Percentiles rank a stretch among this genome's conserved stretches.
phyloP scores from a whole-genome alignment of 495 filamentous ascomycete species.

The Elasticomyces elasticus region DNA sequence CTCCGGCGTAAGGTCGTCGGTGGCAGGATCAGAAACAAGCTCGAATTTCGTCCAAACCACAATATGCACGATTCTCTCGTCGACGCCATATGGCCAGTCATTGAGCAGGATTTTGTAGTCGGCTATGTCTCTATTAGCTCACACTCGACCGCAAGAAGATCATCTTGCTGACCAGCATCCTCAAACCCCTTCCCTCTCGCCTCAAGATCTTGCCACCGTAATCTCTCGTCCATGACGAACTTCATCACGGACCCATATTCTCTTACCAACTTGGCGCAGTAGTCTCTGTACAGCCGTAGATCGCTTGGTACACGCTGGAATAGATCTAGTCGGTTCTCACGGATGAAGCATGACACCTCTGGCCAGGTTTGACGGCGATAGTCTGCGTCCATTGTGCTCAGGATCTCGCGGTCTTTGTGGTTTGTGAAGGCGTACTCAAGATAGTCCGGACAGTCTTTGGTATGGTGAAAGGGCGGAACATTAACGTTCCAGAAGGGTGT shows the following conservation, averaged over 20 bases:
- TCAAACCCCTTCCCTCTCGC: conserved; percentile 41
- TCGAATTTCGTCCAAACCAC: conserved; percentile 90
- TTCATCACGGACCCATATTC: conserved; percentile 63
- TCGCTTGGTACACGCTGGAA: conserved; percentile 69
- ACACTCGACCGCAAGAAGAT: conserved; percentile 4
- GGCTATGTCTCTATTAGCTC: conserved; percentile 31
- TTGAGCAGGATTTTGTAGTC: conserved; percentile 71
- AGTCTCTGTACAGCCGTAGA: conserved; percentile 60
- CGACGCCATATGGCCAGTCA: conserved; percentile 86
- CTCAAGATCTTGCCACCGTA: conserved; percentile 51
- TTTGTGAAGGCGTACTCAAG: conserved; percentile 44
- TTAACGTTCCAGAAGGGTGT: conserved; percentile 69
- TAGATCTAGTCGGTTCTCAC: conserved; percentile 57
- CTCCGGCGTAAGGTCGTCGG: conserved; percentile 54
- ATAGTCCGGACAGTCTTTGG: conserved; percentile 57
- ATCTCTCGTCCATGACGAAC: conserved; percentile 56
- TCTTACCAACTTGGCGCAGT: conserved; percentile 48
- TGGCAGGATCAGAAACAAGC: conserved; percentile 54
- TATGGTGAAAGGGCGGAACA: conserved; percentile 50
- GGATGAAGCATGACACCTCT: conserved; percentile 50
- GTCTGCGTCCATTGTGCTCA: conserved; percentile 53
- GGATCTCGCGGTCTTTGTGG: conserved; percentile 48
- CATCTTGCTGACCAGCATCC: conserved; percentile 34
- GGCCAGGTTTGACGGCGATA: conserved; percentile 53
- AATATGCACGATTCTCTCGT: conserved; percentile 63